phyloP scores from a whole-genome alignment of 1,284 basidiomycete genomes.

The Fomitopsis schrenkii region DNA sequence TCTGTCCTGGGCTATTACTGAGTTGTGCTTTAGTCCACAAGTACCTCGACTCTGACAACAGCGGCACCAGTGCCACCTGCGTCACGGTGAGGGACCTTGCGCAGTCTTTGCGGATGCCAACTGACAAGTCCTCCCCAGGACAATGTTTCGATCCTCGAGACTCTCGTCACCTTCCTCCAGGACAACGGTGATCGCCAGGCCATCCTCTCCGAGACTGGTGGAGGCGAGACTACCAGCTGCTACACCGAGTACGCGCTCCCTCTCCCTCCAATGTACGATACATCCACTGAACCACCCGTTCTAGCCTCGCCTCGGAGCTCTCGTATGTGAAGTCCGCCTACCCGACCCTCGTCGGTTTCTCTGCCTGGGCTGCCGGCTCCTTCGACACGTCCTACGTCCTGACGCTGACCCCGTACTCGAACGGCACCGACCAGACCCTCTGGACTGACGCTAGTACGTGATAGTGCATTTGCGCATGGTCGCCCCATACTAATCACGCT shows the following conservation, averaged over 20 bases:
- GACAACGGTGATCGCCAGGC: slow-evolving; percentile 50
- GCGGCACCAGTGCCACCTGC: slow-evolving; percentile 47
- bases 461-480: background rate
- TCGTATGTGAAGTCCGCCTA: slow-evolving; percentile 44
- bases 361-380: slow-evolving; percentile 40
- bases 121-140: slow-evolving; percentile 20
- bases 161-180: slow-evolving; percentile 43
- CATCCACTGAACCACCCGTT: background rate
- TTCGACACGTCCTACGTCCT: slow-evolving; percentile 36
- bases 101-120: background rate
- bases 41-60: slow-evolving; percentile 58
- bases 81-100: slow-evolving; percentile 30
- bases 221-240: slow-evolving; percentile 49
- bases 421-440: slow-evolving; percentile 35
- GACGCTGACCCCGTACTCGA: slow-evolving; percentile 30
- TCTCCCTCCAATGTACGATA: too few relatives aligned
- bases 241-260: slow-evolving; percentile 32
- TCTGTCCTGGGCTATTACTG: background rate
- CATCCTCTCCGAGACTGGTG: slow-evolving; percentile 55
- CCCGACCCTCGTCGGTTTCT: slow-evolving; percentile 43
- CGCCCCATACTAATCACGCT: background rate
- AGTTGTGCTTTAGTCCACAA: slow-evolving; percentile 45
- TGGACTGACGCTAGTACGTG: slow-evolving; percentile 28
- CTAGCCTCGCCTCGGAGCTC: slow-evolving; percentile 38
- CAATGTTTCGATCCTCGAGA: slow-evolving; percentile 42